Evolutionary conservation across 805 yeast genomes (phyloP), one percentile per base, ranked within the genome.

Genomic region (Suhomyces pyralidae): DNA sequence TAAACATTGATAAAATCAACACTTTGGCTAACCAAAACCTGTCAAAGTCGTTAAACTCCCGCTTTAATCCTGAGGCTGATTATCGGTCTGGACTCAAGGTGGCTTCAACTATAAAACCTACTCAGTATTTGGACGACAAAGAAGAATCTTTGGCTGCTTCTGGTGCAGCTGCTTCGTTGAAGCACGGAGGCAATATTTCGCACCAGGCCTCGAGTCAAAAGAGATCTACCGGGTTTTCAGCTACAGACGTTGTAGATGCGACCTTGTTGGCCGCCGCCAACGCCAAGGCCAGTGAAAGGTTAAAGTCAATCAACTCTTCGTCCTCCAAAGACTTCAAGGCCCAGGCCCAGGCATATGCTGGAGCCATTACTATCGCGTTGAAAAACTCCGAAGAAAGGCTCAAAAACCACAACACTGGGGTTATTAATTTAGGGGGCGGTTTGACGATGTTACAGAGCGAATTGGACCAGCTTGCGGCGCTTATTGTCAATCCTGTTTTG

Each of bases 381-480:
- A 80, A 81, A 56, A 83, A 83, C 61, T 75, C 80, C 46, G 81
- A 80, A 48, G 83, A 81, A 64, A 80, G 93, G 62, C 63, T 79
- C 48, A 63, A 64, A 45, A 59, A 63, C 47, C 75, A 77, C 55
- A 83, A 84, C 57, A 81, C 85, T 66, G 79, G 79, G 38, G 61
- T 69, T 38, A 75, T 90, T 61, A 79, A 90, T 63, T 71, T 93
- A 56, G 99, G 99, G 55, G 97, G 96, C 56, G 98, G 97, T 2
- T 77, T 89, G 53, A 81, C 79, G 62, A 82, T 93, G 80, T 77
- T 88, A 40, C 86, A 80, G 54, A 80, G 76, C 19, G 97, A 92
- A 62, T 81, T 94, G 55, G 86, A 89, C 57, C 79, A 79, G 49
- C 81, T 93, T 74, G 98, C 99, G 19, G 73, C 83, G 55, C 79